A percentile compares a stretch with the other conserved stretches of the same genome.
These are phyloP conservation scores for Penicillium coprophilum DNA, from an alignment of 495 filamentous ascomycete species.

Conservation along the genomic window DNA sequence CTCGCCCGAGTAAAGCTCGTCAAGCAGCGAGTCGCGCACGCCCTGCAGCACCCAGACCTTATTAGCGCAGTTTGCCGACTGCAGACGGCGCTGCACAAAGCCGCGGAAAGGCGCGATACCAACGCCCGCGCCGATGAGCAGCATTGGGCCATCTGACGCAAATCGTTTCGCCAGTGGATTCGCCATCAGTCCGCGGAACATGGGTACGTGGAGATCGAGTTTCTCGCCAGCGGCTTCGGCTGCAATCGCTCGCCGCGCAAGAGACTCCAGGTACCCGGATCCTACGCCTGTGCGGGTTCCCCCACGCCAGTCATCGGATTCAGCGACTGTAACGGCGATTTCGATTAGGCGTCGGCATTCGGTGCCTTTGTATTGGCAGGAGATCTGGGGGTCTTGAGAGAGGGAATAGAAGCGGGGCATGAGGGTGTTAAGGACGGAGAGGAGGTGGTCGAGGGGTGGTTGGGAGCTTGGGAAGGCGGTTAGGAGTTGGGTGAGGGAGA, in stretches of 20 bases:
- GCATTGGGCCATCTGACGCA: constrained; percentile 89
- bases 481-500: constrained; percentile 81
- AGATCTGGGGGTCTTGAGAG: constrained; percentile 90
- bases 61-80: constrained; percentile 96
- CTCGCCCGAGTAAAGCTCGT: constrained; percentile 94
- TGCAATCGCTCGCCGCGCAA: constrained; percentile 67
- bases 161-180: constrained; percentile 93
- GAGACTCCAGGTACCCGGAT: constrained; percentile 81
- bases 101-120: constrained; percentile 96
- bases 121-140: constrained; percentile 93
- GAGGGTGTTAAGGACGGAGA: constrained; percentile 76
- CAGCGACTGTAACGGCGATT: constrained; percentile 91
- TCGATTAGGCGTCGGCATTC: constrained; percentile 83
- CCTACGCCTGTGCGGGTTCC: constrained; percentile 68
- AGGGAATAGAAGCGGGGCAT: constrained; percentile 99
- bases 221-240: constrained; percentile 53
- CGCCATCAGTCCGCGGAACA: constrained; percentile 99
- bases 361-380: constrained; percentile 62
- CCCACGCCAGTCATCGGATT: constrained; percentile 74
- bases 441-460: constrained; percentile 76
- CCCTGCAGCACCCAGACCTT: constrained; percentile 99
- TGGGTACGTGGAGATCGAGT: constrained; percentile 74
- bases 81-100: constrained; percentile 91
- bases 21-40: constrained; percentile 85
- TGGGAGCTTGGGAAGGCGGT: constrained; percentile 89